A percentile compares a stretch with the other conserved stretches of the same genome.
These are phyloP conservation scores for Isabelozyma heimii DNA, from an alignment of 805 yeast species.

Conservation along the genomic window DNA sequence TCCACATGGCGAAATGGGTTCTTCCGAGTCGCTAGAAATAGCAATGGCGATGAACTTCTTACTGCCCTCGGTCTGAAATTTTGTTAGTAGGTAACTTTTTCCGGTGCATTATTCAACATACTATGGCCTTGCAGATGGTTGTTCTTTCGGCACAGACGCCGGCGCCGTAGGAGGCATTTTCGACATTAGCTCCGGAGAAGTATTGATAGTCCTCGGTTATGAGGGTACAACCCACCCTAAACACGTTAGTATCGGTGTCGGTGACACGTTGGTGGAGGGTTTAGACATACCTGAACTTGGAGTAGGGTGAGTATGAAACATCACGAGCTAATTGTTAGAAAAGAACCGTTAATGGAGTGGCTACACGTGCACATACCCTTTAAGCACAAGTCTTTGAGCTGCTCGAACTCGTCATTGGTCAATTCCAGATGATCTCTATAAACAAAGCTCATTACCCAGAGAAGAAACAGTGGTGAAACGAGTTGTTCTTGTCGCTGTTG, in stretches of 20 bases:
- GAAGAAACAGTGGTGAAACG: background rate
- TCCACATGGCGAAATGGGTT: conserved; percentile 85
- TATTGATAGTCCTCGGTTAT: conserved; percentile 48
- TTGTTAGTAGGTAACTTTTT: conserved; percentile 11
- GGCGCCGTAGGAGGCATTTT: conserved; percentile 84
- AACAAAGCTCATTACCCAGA: background rate
- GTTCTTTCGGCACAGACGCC: conserved; percentile 42
- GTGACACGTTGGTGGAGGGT: background rate
- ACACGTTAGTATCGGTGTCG: background rate
- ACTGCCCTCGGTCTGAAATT: conserved; percentile 35
- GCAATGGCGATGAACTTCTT: conserved; percentile 57
- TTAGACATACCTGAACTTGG: conserved; percentile 53
- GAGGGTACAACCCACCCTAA: conserved; percentile 77
- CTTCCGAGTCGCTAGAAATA: conserved; percentile 56
- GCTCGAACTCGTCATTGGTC: conserved; percentile 14
- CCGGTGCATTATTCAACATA: conserved; percentile 18
- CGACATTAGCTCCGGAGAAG: conserved; percentile 81
- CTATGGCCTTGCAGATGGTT: conserved; percentile 31
- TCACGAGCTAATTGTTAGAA: conserved; percentile 41
- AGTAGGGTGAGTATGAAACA: conserved; percentile 68
- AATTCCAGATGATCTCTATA: conserved; percentile 13
- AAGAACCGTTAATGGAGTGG: background rate
- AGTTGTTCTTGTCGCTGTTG: background rate
- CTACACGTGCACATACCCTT: conserved; percentile 15
- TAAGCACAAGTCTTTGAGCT: conserved; percentile 13